phyloP scores from a whole-genome alignment of 495 filamentous ascomycete species.

The Lasiosphaeria miniovina region DNA sequence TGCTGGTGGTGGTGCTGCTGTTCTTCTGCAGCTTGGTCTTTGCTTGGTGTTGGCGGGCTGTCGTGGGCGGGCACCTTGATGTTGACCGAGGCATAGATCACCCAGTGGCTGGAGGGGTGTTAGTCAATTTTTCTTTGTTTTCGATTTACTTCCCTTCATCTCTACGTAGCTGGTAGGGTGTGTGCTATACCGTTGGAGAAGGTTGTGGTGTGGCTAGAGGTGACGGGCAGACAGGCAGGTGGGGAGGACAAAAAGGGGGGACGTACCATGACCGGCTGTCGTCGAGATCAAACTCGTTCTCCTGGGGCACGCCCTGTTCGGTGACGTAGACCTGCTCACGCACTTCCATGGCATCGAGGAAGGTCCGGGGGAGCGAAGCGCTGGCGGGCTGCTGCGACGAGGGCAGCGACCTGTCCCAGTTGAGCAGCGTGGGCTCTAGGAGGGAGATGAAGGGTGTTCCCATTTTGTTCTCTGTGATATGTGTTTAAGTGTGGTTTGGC shows the following conservation, averaged over 20 bases:
- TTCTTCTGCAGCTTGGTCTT: background rate
- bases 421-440: constrained; percentile 37
- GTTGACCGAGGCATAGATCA: constrained; percentile 62
- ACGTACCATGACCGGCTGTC: constrained; percentile 52
- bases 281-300: constrained; percentile 74
- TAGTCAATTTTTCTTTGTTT: background rate
- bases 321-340: constrained; percentile 72
- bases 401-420: constrained; percentile 14
- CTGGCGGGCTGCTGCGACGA: constrained; percentile 5
- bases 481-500: background rate
- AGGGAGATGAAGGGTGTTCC: constrained; percentile 47
- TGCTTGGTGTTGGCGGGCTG: constrained; percentile 16
- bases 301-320: constrained; percentile 67
- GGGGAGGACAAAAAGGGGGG: no score
- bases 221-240: background rate
- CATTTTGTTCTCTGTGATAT: constrained; percentile 7
- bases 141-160: background rate
- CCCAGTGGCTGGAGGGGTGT: constrained; percentile 66
- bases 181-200: no score
- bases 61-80: constrained; percentile 20
- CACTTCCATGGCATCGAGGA: constrained; percentile 75
- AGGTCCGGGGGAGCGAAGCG: constrained; percentile 51
- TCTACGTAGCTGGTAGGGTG: background rate
- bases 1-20: background rate
- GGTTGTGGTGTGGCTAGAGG: background rate